phyloP scores from a whole-genome alignment of 345 rosid species.

The Cochlearia excelsa region DNA sequence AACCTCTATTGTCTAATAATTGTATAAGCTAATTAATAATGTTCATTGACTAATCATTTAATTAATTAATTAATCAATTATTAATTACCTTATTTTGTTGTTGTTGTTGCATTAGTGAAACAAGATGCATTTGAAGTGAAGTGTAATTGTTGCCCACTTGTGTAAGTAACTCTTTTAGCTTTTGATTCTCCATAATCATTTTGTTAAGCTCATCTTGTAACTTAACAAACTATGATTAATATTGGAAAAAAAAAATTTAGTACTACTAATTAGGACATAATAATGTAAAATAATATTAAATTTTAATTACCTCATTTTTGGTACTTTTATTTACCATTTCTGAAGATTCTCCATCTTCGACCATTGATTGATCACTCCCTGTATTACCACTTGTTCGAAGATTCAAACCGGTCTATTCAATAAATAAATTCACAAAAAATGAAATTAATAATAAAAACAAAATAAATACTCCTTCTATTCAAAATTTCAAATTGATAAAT shows the following conservation, averaged over 20 bases:
- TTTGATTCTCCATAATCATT: constrained; percentile 70
- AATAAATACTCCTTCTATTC: neutral
- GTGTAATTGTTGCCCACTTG: constrained; percentile 67
- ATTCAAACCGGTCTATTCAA: constrained; percentile 67
- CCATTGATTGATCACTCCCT: constrained; percentile 77
- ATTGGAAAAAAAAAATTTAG: neutral
- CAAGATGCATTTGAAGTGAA: constrained; percentile 64
- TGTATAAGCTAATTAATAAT: too few relatives aligned
- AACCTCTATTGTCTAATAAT: constrained; percentile 44
- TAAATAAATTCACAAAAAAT: neutral
- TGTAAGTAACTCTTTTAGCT: constrained; percentile 66
- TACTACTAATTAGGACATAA: too few relatives aligned
- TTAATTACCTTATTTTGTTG: constrained; percentile 21
- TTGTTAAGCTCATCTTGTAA: constrained; percentile 65
- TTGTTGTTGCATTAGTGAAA: constrained; percentile 59
- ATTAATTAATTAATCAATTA: neutral
- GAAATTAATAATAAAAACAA: neutral
- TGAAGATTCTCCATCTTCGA: constrained; percentile 72
- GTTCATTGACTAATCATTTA: too few relatives aligned
- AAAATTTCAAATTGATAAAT: too few relatives aligned
- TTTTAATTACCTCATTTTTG: constrained; percentile 52
- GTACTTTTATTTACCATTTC: constrained; percentile 53
- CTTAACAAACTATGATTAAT: constrained; percentile 44
- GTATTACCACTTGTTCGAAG: constrained; percentile 62
- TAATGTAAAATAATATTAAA: neutral